Evolutionary conservation across 1,139 yeast species (phyloP), one percentile per base, ranked within the genome.

Genomic region (Geotrichum histeridarum): DNA sequence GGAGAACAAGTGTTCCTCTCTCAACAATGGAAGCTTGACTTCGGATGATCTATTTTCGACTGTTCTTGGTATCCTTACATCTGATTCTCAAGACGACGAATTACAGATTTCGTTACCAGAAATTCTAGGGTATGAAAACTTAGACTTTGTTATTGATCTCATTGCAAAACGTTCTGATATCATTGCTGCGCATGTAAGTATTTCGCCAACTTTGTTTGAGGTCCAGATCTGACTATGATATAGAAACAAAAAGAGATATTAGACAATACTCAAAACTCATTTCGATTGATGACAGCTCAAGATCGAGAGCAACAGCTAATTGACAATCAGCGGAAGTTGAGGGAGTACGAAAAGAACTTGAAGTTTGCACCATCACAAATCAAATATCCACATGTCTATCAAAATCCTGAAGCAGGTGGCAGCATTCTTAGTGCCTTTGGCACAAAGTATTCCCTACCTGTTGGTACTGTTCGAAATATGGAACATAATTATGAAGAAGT

Each of bases 341-440:
- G 70, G 30, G 79, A 82, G 1, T 79, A 78, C 61, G 79, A 78
- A 62, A 76, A 77, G 48, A 72, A 77, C 50, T 65, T 86, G 53
- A 72, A 75, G 42, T 79, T 79, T 18, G 77, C 77, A 53, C 67
- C 72, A 36, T 69, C 74, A 1, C 74, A 73, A 31, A 78, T 78
- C 39, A 74, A 80, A 57, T 93, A 89, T 63, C 97, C 98, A 0
- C 95, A 94, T 72, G 98, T 94, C 1, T 93, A 77, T 67, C 81
- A 87, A 59, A 76, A 84, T 47, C 81, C 79, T 51, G 90, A 83
- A 50, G 80, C 83, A 0, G 36, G 56, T 35, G 86, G 86, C 3
- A 78, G 80, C 55, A 81, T 87, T 11, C 65, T 88, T 27, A 85
- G 93, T 0, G 80, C 88, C 47, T 81, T 88, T 15, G 97, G 97